Base-by-base conservation (phyloP, 208 protist genomes). In the Crithidia expoeki region DNA sequence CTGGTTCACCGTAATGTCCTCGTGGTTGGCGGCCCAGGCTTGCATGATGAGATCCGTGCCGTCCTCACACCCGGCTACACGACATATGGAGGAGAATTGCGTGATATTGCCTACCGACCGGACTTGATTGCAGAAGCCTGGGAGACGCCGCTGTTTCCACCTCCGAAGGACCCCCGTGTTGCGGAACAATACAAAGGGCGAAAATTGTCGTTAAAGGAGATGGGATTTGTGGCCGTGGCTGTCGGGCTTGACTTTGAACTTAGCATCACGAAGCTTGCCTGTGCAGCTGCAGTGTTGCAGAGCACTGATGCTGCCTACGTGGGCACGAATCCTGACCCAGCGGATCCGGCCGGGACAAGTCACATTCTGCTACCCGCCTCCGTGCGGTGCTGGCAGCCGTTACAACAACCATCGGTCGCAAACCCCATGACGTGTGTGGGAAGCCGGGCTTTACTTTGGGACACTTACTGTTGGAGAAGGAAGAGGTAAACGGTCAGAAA, bases 281-380 rank as follows among this genome's bases (percentile, higher is more conserved):
- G 66, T 16, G 88, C 85, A 10, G 67, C 68, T 0, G 62, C 89
- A 28, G 60, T 75, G 27, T 58, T 91, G 50, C 78, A 84, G 63
- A 2, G 23, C 4, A 62, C 25, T 0, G 23, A 51, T 16, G 77
- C 72, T 0, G 56, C 42, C 14, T 94, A 89, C 49, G 79, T 89
- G 17, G 88, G 80, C 23, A 89, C 82, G 5, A 94, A 94, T 68
- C 73, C 75, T 33, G 83, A 94, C 67, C 80, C 88, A 1, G 72
- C 86, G 52, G 85, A 89, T 36, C 85, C 88, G 0, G 50, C 77
- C 36, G 81, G 85, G 0, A 12, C 47, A 1, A 42, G 78, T 7
- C 50, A 34, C 0, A 3, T 83, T 0, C 70, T 91, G 14, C 49
- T 84, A 19, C 84, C 85, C 10, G 81, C 80, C 9, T 80, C 83